A percentile compares a stretch with the other conserved stretches of the same genome.
These are phyloP conservation scores for Spiraea crenata DNA, from an alignment of 331 rosid species.

Conservation along the genomic window DNA sequence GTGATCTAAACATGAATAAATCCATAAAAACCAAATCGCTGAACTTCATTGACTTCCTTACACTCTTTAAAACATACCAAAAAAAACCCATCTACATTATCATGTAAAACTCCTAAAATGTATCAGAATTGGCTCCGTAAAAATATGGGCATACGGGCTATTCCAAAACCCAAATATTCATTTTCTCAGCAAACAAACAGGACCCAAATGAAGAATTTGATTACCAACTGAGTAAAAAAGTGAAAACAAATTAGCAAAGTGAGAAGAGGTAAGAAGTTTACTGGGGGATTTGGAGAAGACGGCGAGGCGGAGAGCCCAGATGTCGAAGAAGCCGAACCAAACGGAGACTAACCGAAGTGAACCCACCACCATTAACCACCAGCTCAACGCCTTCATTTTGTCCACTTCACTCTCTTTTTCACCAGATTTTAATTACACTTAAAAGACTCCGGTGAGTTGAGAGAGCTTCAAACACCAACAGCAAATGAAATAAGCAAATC, in stretches of 20 bases:
- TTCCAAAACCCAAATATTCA: background rate
- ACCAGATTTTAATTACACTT: background rate
- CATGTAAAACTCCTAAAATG: background rate
- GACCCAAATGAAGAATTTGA: background rate
- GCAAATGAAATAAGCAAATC: too few species aligned
- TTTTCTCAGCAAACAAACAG: background rate
- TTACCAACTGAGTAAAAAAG: background rate
- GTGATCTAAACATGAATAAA: too few species aligned
- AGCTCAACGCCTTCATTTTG: conserved; percentile 67
- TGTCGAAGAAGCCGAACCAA: conserved; percentile 91
- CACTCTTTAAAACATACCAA: background rate
- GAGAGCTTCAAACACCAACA: background rate
- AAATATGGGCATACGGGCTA: background rate
- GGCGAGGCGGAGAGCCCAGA: conserved; percentile 81
- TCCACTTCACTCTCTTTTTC: background rate
- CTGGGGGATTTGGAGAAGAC: conserved; percentile 69
- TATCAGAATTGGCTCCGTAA: background rate
- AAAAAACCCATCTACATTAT: background rate
- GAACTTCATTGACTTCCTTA: background rate
- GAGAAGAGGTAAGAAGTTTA: conserved; percentile 23
- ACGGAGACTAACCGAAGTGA: conserved; percentile 83
- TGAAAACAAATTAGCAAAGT: background rate
- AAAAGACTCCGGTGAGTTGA: too few species aligned
- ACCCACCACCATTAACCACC: conserved; percentile 84
- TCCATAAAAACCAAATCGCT: background rate